These are phyloP conservation scores for Sutorius eximius DNA, from an alignment of 1,284 basidiomycete species.

Conservation along the genomic window DNA sequence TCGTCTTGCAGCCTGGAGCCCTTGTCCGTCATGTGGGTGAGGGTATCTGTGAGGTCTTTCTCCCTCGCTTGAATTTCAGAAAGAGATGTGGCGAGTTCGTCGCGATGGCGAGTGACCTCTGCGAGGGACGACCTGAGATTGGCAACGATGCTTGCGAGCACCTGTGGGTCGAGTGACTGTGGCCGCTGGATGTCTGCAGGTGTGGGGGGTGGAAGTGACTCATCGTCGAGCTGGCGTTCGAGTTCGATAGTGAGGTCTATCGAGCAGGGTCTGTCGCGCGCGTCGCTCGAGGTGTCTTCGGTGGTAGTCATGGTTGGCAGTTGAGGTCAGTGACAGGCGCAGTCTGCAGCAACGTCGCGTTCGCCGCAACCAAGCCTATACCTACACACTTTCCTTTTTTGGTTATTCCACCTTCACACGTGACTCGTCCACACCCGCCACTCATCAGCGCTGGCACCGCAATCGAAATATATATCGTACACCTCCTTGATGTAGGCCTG, in stretches of 20 bases:
- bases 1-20: slow-evolving; percentile 61
- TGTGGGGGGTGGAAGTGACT: slow-evolving; percentile 52
- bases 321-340: neutral
- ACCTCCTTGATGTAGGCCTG: slow-evolving; percentile 3
- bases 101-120: slow-evolving; percentile 65
- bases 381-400: slow-evolving; percentile 6
- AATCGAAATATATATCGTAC: slow-evolving; percentile 16
- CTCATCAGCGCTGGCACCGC: neutral
- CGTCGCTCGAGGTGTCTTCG: slow-evolving; percentile 9
- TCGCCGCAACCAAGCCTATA: slow-evolving; percentile 4
- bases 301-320: slow-evolving; percentile 23
- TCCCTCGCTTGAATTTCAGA: slow-evolving; percentile 53
- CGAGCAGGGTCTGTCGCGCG: slow-evolving; percentile 46
- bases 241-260: slow-evolving; percentile 77
- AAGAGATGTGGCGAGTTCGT: slow-evolving; percentile 56
- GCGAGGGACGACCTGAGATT: slow-evolving; percentile 62
- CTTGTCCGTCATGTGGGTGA: slow-evolving; percentile 64
- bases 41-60: slow-evolving; percentile 56
- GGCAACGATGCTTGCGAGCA: slow-evolving; percentile 71
- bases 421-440: slow-evolving; percentile 10
- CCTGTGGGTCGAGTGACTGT: slow-evolving; percentile 67
- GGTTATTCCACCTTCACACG: slow-evolving; percentile 8
- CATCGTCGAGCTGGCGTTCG: slow-evolving; percentile 69
- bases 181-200: slow-evolving; percentile 37
- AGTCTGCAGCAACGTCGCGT: slow-evolving; percentile 8